Conservation (phyloP, 2,329 filamentous ascomycete genomes). For the Aureobasidium pullulans region DNA sequence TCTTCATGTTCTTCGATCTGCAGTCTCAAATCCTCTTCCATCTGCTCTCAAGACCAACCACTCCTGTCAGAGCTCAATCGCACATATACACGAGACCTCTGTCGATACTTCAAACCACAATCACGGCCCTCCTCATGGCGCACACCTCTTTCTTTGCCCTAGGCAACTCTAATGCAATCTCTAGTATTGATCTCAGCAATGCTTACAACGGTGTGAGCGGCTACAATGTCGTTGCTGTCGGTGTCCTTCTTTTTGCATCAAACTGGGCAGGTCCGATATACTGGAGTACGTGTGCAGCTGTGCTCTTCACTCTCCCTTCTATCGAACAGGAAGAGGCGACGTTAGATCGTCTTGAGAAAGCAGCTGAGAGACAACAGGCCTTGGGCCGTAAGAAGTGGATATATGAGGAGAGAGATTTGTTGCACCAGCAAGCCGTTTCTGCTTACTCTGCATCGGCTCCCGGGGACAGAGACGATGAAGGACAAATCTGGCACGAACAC, state of each 20-base stretch:
- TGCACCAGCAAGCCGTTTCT: background rate
- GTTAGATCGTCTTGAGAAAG: background rate
- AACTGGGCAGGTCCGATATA: conserved; percentile 92
- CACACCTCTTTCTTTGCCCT: conserved; percentile 82
- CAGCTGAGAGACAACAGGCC: background rate
- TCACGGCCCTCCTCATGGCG: conserved; percentile 68
- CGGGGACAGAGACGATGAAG: background rate
- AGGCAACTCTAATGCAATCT: conserved; percentile 89
- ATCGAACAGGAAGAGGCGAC: conserved; percentile 3
- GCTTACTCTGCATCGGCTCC: background rate
- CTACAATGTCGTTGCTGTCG: conserved; percentile 77
- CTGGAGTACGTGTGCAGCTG: conserved; percentile 64
- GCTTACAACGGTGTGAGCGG: conserved; percentile 85
- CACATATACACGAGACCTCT: background rate
- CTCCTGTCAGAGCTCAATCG: background rate
- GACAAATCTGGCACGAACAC: conserved; percentile 11
- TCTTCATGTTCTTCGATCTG: conserved; percentile 68
- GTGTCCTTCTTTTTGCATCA: conserved; percentile 71
- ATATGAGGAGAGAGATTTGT: conserved; percentile 20
- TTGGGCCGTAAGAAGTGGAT: conserved; percentile 20
- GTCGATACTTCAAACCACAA: conserved; percentile 36
- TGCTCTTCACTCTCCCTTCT: conserved; percentile 34
- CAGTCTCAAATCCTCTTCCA: conserved; percentile 34
- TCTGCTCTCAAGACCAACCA: conserved; percentile 13
- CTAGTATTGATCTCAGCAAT: conserved; percentile 86